A percentile compares a stretch with the other conserved stretches of the same genome.
phyloP scores from a whole-genome alignment of 2,329 filamentous ascomycete species.

The Emergomyces orientalis region DNA sequence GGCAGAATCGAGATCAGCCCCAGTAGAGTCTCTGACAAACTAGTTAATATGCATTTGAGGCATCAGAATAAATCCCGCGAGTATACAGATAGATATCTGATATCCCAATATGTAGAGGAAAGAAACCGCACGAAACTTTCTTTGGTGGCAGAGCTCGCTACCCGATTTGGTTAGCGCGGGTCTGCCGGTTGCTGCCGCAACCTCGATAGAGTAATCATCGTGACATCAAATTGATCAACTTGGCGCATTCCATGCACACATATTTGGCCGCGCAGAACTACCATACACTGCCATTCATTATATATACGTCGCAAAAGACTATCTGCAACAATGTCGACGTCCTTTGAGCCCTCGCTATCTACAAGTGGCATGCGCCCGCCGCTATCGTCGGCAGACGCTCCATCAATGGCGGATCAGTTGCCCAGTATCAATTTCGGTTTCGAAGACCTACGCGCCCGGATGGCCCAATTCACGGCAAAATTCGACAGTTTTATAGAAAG shows the following conservation, averaged over 20 bases:
- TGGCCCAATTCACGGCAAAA: conserved; percentile 80
- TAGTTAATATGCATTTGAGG: not conserved
- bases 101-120: not conserved
- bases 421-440: conserved; percentile 93
- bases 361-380: conserved; percentile 45
- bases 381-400: conserved; percentile 43
- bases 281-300: not conserved
- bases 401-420: conserved; percentile 57
- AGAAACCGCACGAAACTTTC: not conserved
- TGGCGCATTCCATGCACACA: not conserved
- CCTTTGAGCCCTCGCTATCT: conserved; percentile 51
- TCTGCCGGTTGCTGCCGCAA: conserved; percentile 3
- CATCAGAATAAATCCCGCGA: not conserved
- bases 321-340: conserved; percentile 2
- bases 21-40: not conserved
- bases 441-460: conserved; percentile 87
- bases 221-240: not conserved
- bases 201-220: not conserved
- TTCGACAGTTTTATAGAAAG: conserved; percentile 94
- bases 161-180: conserved; percentile 2
- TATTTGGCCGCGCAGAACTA: too few relatives aligned
- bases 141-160: not conserved
- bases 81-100: not conserved
- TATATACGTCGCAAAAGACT: not conserved
- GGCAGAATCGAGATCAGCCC: conserved; percentile 2